Conservation (phyloP, 768 basidiomycete genomes). For the Suillus lakei region DNA sequence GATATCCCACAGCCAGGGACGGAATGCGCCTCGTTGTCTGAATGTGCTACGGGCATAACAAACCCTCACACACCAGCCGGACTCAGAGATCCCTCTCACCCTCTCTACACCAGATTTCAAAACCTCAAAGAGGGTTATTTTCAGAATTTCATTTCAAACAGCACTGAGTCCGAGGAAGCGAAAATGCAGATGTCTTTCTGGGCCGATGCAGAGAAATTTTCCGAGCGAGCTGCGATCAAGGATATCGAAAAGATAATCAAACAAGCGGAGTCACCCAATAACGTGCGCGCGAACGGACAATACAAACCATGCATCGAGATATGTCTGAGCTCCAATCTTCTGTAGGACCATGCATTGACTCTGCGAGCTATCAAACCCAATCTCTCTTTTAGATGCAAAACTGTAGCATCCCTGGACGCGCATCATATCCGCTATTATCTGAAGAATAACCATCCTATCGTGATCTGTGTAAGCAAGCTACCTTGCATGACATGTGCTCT, state of each 20-base stretch:
- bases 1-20: conserved; percentile 25
- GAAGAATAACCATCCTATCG: conserved; percentile 64
- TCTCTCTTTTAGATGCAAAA: conserved; percentile 58
- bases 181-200: conserved; percentile 7
- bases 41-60: not conserved
- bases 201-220: conserved; percentile 20
- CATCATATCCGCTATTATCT: conserved; percentile 79
- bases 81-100: conserved; percentile 23
- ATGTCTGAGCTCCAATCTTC: conserved; percentile 78
- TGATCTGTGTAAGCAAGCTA: conserved; percentile 66
- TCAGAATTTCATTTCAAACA: conserved; percentile 22
- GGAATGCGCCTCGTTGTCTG: not conserved
- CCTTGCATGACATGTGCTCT: not conserved
- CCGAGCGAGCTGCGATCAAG: conserved; percentile 23
- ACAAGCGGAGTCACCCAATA: conserved; percentile 5
- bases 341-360: conserved; percentile 46
- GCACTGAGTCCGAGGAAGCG: conserved; percentile 19
- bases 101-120: conserved; percentile 27
- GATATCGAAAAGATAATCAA: conserved; percentile 25
- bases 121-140: conserved; percentile 29
- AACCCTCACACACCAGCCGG: not conserved
- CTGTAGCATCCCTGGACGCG: conserved; percentile 62
- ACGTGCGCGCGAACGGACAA: conserved; percentile 9
- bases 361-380: not conserved
- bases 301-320: conserved; percentile 74